Percentiles rank a stretch among this genome's conserved stretches.
phyloP scores from a whole-genome alignment of 1,284 basidiomycete genomes.

The Volvariella surrecta region DNA sequence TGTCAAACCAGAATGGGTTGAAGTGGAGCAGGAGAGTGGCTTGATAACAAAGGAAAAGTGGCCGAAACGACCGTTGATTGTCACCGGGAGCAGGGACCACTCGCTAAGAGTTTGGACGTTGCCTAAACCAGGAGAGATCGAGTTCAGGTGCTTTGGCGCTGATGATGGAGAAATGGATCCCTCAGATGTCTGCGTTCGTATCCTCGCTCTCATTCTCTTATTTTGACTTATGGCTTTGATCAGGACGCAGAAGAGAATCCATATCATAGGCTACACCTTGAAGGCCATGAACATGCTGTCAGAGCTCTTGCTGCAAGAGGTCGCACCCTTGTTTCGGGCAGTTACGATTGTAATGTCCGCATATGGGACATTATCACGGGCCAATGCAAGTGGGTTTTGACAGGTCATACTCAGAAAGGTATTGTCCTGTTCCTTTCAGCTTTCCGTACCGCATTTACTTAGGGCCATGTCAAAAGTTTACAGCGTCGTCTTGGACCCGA shows the following conservation, averaged over 20 bases:
- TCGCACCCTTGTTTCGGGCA: constrained; percentile 86
- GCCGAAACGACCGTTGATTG: constrained; percentile 83
- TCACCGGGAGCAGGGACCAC: constrained; percentile 90
- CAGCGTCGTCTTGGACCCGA: constrained; percentile 81
- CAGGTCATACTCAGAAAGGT: constrained; percentile 91
- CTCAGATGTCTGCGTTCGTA: constrained; percentile 46
- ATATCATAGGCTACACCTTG: constrained; percentile 77
- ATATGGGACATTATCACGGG: constrained; percentile 95
- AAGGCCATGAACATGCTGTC: constrained; percentile 88
- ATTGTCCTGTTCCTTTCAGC: constrained; percentile 20
- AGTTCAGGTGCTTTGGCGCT: constrained; percentile 63
- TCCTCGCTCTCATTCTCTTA: constrained; percentile 6
- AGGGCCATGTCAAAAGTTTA: constrained; percentile 57
- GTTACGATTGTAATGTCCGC: constrained; percentile 88
- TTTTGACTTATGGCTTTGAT: constrained; percentile 14
- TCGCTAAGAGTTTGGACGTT: constrained; percentile 87
- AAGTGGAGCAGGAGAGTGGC: constrained; percentile 55
- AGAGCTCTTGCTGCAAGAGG: constrained; percentile 88
- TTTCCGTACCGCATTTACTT: not conserved
- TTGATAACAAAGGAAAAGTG: constrained; percentile 60
- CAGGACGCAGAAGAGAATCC: constrained; percentile 83
- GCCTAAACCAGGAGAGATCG: constrained; percentile 69
- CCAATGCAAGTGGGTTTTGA: constrained; percentile 69
- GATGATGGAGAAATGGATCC: constrained; percentile 64
- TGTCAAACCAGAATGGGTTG: constrained; percentile 78